Evolutionary conservation across 2,329 filamentous ascomycete genomes (phyloP).

Genomic region (Nigrospora sphaerica): DNA sequence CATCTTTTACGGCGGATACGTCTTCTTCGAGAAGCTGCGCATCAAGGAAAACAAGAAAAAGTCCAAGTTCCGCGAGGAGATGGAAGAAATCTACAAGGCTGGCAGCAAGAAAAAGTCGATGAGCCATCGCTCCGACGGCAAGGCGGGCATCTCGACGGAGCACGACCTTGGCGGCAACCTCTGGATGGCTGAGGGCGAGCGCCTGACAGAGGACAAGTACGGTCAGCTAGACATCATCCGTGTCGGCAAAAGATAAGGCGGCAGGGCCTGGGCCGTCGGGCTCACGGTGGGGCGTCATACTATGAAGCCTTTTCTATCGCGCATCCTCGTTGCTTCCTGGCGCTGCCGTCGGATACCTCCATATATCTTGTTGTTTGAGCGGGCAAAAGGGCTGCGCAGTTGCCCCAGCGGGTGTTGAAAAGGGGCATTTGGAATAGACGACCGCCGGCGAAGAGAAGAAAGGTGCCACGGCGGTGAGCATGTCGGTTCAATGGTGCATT

Average conservation of each 20-base stretch:
- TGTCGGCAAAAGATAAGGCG: neutral
- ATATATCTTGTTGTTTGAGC: too few relatives aligned
- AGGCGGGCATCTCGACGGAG: constrained; percentile 16
- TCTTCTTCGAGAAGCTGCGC: constrained; percentile 53
- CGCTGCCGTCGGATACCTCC: too few relatives aligned
- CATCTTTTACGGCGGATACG: constrained; percentile 47
- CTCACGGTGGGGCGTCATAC: too few relatives aligned
- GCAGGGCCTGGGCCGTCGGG: too few relatives aligned
- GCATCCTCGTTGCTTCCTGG: too few relatives aligned
- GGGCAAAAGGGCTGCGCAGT: too few relatives aligned
- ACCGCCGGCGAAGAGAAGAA: too few relatives aligned
- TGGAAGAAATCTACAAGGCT: constrained; percentile 33
- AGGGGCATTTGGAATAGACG: too few relatives aligned
- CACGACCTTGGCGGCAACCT: neutral
- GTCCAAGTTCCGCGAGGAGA: constrained; percentile 37
- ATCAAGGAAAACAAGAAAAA: constrained; percentile 45
- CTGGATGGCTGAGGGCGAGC: constrained; percentile 4
- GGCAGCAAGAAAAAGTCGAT: constrained; percentile 42
- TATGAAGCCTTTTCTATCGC: too few relatives aligned
- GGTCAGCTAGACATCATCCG: constrained; percentile 7
- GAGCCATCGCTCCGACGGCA: constrained; percentile 30
- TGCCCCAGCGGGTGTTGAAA: too few relatives aligned
- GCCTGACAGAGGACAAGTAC: constrained; percentile 7
- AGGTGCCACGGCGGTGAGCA: too few relatives aligned
- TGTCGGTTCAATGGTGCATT: too few relatives aligned